Evolutionary conservation across 2,329 filamentous ascomycete genomes (phyloP).

Genomic region (Mycogone perniciosa): DNA sequence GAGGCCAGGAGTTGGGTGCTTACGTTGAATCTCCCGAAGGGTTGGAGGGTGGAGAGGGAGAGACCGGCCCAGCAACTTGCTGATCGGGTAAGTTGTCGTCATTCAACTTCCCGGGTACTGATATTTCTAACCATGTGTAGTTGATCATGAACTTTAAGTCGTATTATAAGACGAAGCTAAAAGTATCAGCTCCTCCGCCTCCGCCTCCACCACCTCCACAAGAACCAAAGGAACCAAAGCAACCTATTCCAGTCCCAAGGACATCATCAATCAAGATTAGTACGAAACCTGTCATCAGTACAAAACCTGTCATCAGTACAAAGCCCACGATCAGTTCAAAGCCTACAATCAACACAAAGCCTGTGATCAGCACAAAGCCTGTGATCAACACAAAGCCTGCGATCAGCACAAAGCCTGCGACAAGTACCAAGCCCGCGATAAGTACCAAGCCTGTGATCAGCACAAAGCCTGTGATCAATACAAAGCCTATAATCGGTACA

Average conservation of each 20-base stretch:
- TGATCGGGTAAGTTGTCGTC: conserved; percentile 27
- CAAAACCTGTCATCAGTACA: conserved; percentile 23
- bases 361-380: conserved; percentile 27
- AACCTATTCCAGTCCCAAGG: conserved; percentile 23
- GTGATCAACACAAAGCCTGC: not conserved
- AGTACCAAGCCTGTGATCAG: not conserved
- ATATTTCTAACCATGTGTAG: conserved; percentile 22
- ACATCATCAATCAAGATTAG: conserved; percentile 32
- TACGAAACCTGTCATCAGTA: not conserved
- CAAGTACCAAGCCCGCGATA: not conserved
- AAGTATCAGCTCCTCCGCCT: conserved; percentile 20
- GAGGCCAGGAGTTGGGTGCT: conserved; percentile 37
- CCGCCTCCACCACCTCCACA: conserved; percentile 17
- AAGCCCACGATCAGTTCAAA: conserved; percentile 16
- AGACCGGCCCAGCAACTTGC: conserved; percentile 30
- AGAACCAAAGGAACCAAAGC: conserved; percentile 22
- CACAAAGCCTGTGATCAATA: conserved; percentile 23
- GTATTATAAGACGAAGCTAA: conserved; percentile 32
- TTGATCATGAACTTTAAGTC: conserved; percentile 34
- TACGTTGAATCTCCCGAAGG: conserved; percentile 35
- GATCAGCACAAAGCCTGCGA: conserved; percentile 23
- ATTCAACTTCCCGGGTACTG: not conserved
- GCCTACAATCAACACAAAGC: too few species aligned
- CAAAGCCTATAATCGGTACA: not conserved
- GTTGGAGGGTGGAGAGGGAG: conserved; percentile 34